Conservation (phyloP, 116 monocot genomes). For the Posidonia oceanica region DNA sequence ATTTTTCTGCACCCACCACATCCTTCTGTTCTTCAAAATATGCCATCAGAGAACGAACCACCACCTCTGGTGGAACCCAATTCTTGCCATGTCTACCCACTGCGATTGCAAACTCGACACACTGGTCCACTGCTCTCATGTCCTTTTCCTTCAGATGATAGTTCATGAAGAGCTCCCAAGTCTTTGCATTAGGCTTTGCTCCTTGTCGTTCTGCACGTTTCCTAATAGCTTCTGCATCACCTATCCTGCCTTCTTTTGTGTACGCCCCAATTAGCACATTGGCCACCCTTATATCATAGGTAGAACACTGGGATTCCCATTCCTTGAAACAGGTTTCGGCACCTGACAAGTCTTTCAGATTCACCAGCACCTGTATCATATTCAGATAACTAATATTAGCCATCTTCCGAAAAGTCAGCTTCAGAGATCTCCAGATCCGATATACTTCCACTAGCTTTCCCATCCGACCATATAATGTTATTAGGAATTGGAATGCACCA, state of each 20-base stretch:
- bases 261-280: slow-evolving; percentile 72
- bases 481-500: slow-evolving; percentile 73
- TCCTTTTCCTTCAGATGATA: slow-evolving; percentile 56
- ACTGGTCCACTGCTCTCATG: slow-evolving; percentile 42
- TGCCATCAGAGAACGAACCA: slow-evolving; percentile 33
- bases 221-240: slow-evolving; percentile 52
- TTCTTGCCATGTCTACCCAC: slow-evolving; percentile 45
- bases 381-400: slow-evolving; percentile 93
- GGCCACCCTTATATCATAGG: slow-evolving; percentile 69
- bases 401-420: slow-evolving; percentile 44
- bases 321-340: slow-evolving; percentile 84
- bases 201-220: slow-evolving; percentile 45
- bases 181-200: slow-evolving; percentile 70
- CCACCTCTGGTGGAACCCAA: slow-evolving; percentile 53
- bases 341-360: slow-evolving; percentile 80
- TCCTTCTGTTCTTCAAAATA: slow-evolving; percentile 61
- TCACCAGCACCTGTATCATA: slow-evolving; percentile 85
- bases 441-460: slow-evolving; percentile 78
- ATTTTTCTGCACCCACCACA: slow-evolving; percentile 51
- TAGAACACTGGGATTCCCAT: slow-evolving; percentile 70
- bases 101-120: slow-evolving; percentile 56
- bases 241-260: slow-evolving; percentile 46
- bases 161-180: slow-evolving; percentile 92
- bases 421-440: slow-evolving; percentile 80
- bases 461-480: slow-evolving; percentile 72